These are phyloP conservation scores for Metschnikowia corniflorae DNA, from an alignment of 805 yeast species.

Conservation along the genomic window DNA sequence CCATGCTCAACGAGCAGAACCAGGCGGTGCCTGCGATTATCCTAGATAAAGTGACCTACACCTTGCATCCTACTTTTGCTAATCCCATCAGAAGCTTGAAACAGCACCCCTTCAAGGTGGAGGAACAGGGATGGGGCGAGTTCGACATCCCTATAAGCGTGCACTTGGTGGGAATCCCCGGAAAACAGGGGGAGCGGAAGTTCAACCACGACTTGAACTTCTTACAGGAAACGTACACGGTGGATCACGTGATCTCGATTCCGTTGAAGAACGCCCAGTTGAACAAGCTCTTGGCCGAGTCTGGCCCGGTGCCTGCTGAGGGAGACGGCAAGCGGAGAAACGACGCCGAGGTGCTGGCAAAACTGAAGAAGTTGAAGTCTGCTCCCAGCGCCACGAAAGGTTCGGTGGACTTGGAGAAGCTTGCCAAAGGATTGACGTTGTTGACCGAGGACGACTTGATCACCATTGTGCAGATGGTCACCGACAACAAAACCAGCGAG, in stretches of 20 bases:
- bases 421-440: slow-evolving; percentile 86
- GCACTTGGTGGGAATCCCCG: slow-evolving; percentile 56
- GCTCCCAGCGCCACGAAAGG: slow-evolving; percentile 59
- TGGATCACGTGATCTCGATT: slow-evolving; percentile 72
- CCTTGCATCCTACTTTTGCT: slow-evolving; percentile 90
- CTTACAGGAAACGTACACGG: slow-evolving; percentile 66
- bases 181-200: slow-evolving; percentile 85
- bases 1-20: slow-evolving; percentile 74
- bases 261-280: slow-evolving; percentile 72
- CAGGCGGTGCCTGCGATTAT: slow-evolving; percentile 80
- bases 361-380: slow-evolving; percentile 51
- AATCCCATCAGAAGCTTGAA: slow-evolving; percentile 82
- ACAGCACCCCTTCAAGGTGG: slow-evolving; percentile 79
- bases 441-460: slow-evolving; percentile 88
- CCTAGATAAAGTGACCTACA: slow-evolving; percentile 89
- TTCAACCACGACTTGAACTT: slow-evolving; percentile 88
- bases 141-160: slow-evolving; percentile 82
- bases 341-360: slow-evolving; percentile 26
- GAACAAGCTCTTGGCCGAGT: slow-evolving; percentile 68
- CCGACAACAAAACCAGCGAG: slow-evolving; percentile 90
- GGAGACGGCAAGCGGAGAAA: slow-evolving; percentile 37
- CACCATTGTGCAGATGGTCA: slow-evolving; percentile 95
- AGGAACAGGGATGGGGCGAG: slow-evolving; percentile 98
- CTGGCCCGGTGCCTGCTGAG: slow-evolving; percentile 71
- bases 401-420: slow-evolving; percentile 78